Base-by-base conservation (phyloP, 805 yeast species). In the Kodamaea leandrae region DNA sequence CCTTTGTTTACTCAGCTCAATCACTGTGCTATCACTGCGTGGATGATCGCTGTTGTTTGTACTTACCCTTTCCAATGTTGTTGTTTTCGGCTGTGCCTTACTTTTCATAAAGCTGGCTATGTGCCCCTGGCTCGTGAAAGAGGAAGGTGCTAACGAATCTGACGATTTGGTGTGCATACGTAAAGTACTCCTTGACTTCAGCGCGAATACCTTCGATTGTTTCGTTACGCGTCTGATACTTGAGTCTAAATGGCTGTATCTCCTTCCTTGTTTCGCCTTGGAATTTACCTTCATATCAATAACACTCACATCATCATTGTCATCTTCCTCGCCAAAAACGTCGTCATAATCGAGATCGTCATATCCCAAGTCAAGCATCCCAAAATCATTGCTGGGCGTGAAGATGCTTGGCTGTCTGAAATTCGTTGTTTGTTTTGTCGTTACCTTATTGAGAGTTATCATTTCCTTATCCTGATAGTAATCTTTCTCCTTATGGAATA, bases 391-490 rank as follows among this genome's bases (percentile, higher is more conserved):
- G 24, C 41, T 41, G 10, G 39, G 47, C 2, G 45, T 44, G 32
- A 40, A 35, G 17, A 35, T 34, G 15, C 17, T 27, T 8, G 25
- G 30, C 21, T 36, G 34, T 10, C 21, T 20, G 13, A 17, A 16
- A 16, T 16, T 30, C 21, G 7, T 30, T 18, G n/a, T 18, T 6
- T 30, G 33, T 13, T 30, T 30, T 6, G 20, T 23, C 24, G 25
- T 25, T 32, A 36, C 40, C 33, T 26, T 30, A 10, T 38, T 38
- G 16, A 58, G 34, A 28, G 50, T 45, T 18, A 61, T 37, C 48
- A 63, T 50, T 20, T 65, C 68, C 18, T 44, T 43, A 43, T 66
- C 71, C 18, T 44, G 43, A 43, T 65, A 71, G 33, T 57, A 58
- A 33, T 64, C 66, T 13, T 50, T 49, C n/a, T 57, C 64, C 39